Conservation (phyloP, 2,329 filamentous ascomycete genomes). For the Bipolaris zeicola region DNA sequence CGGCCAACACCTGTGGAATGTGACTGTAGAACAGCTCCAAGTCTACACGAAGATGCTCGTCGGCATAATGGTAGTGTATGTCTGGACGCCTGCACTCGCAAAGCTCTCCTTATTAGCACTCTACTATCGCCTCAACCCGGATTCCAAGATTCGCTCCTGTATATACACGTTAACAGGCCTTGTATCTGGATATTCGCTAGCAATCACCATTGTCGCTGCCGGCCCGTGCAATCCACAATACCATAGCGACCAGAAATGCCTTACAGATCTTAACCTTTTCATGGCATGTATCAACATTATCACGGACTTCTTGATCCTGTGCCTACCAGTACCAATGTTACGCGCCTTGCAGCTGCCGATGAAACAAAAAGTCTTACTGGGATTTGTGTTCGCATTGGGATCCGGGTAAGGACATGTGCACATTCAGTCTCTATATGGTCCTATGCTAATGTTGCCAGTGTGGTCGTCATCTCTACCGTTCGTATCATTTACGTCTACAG, state of each 20-base stretch:
- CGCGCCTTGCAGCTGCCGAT: constrained; percentile 30
- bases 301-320: constrained; percentile 43
- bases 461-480: constrained; percentile 25
- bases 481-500: constrained; percentile 29
- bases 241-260: constrained; percentile 19
- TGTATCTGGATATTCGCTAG: constrained; percentile 23
- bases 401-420: constrained; percentile 17
- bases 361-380: constrained; percentile 37
- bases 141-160: constrained; percentile 11
- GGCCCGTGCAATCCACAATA: constrained; percentile 24
- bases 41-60: constrained; percentile 20
- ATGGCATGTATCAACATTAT: constrained; percentile 40
- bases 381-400: constrained; percentile 38
- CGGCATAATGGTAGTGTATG: constrained; percentile 24
- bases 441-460: constrained; percentile 10
- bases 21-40: constrained; percentile 14
- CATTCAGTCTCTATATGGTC: not conserved
- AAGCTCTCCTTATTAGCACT: constrained; percentile 28
- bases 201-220: constrained; percentile 24
- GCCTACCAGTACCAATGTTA: constrained; percentile 34
- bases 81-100: constrained; percentile 29
- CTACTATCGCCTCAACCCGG: constrained; percentile 26
- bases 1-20: constrained; percentile 27
- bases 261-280: constrained; percentile 25
- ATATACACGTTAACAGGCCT: constrained; percentile 22